These are phyloP conservation scores for Penicillium egyptiacum DNA, from an alignment of 495 filamentous ascomycete species.

Conservation along the genomic window DNA sequence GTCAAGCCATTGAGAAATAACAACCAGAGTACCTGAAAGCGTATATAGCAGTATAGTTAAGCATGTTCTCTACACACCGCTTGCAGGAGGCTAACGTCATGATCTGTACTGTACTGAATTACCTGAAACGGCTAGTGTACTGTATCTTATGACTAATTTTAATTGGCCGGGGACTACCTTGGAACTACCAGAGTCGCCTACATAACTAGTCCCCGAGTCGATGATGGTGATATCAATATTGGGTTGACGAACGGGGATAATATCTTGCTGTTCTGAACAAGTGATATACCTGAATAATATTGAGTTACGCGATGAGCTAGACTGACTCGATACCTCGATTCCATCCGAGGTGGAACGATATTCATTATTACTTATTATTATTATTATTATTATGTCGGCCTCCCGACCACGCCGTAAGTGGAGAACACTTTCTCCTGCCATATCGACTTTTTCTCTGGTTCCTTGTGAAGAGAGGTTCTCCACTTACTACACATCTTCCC, in stretches of 20 bases:
- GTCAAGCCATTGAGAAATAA: background rate
- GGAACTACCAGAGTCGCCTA: background rate
- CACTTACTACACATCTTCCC: background rate
- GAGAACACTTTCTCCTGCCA: slow-evolving; percentile 8
- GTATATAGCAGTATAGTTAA: background rate
- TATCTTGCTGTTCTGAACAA: background rate
- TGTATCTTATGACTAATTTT: slow-evolving; percentile 11
- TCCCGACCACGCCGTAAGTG: slow-evolving; percentile 6
- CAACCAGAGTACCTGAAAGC: slow-evolving; percentile 2
- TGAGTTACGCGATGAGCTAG: background rate
- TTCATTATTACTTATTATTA: slow-evolving; percentile 12
- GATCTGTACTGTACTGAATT: slow-evolving; percentile 16
- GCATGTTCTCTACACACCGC: slow-evolving; percentile 18
- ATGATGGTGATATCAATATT: slow-evolving; percentile 16
- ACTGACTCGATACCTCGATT: background rate
- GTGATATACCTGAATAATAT: background rate
- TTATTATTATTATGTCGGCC: background rate
- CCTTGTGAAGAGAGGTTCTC: slow-evolving; percentile 4
- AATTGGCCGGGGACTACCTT: background rate
- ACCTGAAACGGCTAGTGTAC: slow-evolving; percentile 24
- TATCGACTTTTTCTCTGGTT: slow-evolving; percentile 12
- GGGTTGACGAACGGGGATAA: background rate
- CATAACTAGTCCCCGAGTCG: background rate
- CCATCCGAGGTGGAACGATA: slow-evolving; percentile 11
- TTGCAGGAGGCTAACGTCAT: slow-evolving; percentile 23